Conservation (phyloP, 352 stramenopile species). For the Thraustochytrium sp. region DNA sequence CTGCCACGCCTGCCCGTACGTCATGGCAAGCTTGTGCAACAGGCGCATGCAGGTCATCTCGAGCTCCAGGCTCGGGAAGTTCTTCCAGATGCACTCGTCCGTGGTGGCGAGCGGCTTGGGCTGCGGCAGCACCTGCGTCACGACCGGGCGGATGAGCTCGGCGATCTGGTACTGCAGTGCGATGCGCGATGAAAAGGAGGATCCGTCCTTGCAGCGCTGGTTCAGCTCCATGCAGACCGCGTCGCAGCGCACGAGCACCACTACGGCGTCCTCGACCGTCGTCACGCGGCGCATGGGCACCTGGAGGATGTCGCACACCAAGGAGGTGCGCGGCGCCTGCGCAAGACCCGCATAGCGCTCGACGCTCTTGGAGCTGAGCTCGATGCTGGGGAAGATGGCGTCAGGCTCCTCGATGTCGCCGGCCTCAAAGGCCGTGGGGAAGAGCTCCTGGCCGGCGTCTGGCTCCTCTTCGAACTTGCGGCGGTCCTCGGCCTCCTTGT, state of each 20-base stretch:
- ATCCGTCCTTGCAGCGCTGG: conserved; percentile 69
- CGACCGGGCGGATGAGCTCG: conserved; percentile 67
- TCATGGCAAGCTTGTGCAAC: conserved; percentile 68
- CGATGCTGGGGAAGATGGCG: conserved; percentile 50
- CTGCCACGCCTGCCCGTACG: conserved; percentile 73
- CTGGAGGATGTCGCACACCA: conserved; percentile 70
- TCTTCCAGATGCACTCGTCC: conserved; percentile 63
- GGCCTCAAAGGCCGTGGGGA: conserved; percentile 25
- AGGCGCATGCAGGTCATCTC: conserved; percentile 69
- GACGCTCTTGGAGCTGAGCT: conserved; percentile 62
- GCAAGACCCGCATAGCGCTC: conserved; percentile 69
- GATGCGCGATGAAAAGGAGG: conserved; percentile 72
- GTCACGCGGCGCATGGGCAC: conserved; percentile 65
- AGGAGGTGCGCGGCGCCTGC: conserved; percentile 60
- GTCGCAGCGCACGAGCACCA: conserved; percentile 68
- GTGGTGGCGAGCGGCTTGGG: conserved; percentile 51
- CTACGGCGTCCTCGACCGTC: conserved; percentile 66
- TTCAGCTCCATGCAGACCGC: conserved; percentile 69
- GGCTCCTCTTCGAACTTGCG: conserved; percentile 46
- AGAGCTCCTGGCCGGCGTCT: background rate
- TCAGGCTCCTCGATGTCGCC: background rate
- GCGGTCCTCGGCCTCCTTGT: conserved; percentile 46
- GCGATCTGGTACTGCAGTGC: conserved; percentile 78
- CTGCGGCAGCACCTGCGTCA: conserved; percentile 72
- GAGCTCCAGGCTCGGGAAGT: conserved; percentile 65